A percentile compares a stretch with the other conserved stretches of the same genome.
These are phyloP conservation scores for Diplodia seriata DNA, from an alignment of 2,329 filamentous ascomycete species.

Conservation along the genomic window DNA sequence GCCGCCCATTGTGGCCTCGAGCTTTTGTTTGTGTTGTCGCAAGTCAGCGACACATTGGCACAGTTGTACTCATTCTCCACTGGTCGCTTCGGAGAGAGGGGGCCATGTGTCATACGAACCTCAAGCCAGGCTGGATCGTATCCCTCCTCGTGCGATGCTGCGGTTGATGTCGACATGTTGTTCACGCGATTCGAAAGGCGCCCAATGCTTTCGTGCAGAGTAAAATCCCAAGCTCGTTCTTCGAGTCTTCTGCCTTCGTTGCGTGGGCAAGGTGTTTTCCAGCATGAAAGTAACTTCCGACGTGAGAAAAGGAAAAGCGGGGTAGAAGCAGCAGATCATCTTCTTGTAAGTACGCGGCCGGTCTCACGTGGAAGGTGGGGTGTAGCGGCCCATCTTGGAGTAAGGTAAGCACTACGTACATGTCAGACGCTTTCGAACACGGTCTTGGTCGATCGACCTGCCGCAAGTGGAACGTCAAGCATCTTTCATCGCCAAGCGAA, in stretches of 20 bases:
- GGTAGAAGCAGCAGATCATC: not conserved
- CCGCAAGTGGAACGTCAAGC: not conserved
- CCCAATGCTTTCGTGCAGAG: not conserved
- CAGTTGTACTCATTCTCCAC: no score
- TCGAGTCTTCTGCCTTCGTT: not conserved
- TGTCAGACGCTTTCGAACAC: not conserved
- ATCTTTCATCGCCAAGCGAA: not conserved
- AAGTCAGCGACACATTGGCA: not conserved
- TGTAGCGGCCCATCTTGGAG: not conserved
- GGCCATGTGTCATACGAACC: not conserved
- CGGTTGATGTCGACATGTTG: not conserved
- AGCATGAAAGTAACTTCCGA: not conserved
- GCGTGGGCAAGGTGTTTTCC: not conserved
- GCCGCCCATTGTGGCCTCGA: constrained; percentile 8
- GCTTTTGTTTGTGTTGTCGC: not conserved
- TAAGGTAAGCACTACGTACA: not conserved
- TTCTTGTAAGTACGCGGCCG: not conserved
- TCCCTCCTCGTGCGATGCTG: not conserved
- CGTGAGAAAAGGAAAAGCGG: not conserved
- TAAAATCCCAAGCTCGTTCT: not conserved
- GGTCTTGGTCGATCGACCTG: not conserved
- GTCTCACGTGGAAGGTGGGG: not conserved
- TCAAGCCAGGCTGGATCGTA: constrained; percentile 16
- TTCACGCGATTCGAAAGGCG: not conserved
- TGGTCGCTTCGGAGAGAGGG: not conserved